Evolutionary conservation across 129 eudicot genomes (phyloP).

Genomic region (Dittrichia graveolens): DNA sequence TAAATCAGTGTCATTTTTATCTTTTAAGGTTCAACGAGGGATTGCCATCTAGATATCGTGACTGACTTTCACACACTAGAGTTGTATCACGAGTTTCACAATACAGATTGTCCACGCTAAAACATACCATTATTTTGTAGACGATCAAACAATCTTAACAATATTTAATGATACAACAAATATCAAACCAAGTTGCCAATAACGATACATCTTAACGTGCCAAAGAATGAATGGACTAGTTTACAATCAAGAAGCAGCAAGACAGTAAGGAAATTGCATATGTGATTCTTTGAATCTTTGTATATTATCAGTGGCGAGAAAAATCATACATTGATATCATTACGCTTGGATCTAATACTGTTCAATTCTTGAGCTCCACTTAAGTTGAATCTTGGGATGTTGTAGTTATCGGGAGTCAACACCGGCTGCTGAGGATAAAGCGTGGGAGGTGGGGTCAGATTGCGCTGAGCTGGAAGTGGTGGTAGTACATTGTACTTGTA

Average conservation of each 20-base stretch:
- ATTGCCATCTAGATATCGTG: no score
- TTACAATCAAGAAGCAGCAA: conserved; percentile 29
- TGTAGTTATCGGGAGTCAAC: conserved; percentile 82
- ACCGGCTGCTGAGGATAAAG: conserved; percentile 95
- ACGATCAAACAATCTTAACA: no score
- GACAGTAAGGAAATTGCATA: conserved; percentile 19
- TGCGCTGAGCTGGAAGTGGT: conserved; percentile 92
- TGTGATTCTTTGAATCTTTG: neutral
- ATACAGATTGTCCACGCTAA: no score
- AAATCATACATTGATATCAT: conserved; percentile 81
- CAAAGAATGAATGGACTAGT: conserved; percentile 43
- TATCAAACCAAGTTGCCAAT: neutral
- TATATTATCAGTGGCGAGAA: conserved; percentile 5
- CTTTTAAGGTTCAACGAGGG: no score
- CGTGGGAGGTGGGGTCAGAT: conserved; percentile 92
- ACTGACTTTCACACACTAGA: no score
- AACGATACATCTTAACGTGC: conserved; percentile 24
- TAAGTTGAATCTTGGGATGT: conserved; percentile 61
- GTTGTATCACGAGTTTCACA: no score
- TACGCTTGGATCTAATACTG: conserved; percentile 72
- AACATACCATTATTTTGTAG: no score
- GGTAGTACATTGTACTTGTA: conserved; percentile 79
- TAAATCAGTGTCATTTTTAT: no score
- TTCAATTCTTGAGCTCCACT: conserved; percentile 51
- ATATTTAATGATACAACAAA: conserved; percentile 3